These are phyloP conservation scores for Zasmidium cellare DNA, from an alignment of 2,329 filamentous ascomycete species.

Conservation along the genomic window DNA sequence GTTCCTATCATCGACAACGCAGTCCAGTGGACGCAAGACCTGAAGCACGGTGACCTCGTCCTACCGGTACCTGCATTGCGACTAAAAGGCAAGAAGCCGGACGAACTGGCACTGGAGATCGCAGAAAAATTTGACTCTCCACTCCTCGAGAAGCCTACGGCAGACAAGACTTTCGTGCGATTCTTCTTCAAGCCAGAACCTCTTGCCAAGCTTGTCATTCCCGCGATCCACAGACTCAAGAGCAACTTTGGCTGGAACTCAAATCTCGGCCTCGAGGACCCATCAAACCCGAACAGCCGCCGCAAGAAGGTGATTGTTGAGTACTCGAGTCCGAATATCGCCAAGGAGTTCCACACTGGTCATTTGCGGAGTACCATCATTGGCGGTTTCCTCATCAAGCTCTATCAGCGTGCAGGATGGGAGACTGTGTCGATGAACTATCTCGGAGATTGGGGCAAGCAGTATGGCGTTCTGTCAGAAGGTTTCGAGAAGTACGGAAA, in stretches of 20 bases:
- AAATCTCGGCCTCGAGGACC: slow-evolving; percentile 60
- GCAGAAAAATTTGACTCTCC: slow-evolving; percentile 61
- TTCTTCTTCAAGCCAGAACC: slow-evolving; percentile 77
- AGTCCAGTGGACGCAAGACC: slow-evolving; percentile 73
- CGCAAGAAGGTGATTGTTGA: slow-evolving; percentile 73
- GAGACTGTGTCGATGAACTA: slow-evolving; percentile 73
- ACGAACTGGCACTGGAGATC: slow-evolving; percentile 57
- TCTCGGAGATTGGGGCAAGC: slow-evolving; percentile 77
- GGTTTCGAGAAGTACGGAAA: slow-evolving; percentile 74
- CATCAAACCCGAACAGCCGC: slow-evolving; percentile 59
- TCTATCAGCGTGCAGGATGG: slow-evolving; percentile 69
- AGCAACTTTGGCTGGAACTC: slow-evolving; percentile 64
- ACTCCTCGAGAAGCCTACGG: slow-evolving; percentile 68
- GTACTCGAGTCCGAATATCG: slow-evolving; percentile 84
- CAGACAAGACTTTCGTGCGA: slow-evolving; percentile 68
- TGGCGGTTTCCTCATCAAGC: slow-evolving; percentile 69
- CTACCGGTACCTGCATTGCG: slow-evolving; percentile 78
- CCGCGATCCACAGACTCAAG: slow-evolving; percentile 65
- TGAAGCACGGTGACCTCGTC: slow-evolving; percentile 81
- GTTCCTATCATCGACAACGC: slow-evolving; percentile 70
- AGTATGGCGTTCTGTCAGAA: slow-evolving; percentile 69
- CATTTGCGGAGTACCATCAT: slow-evolving; percentile 77
- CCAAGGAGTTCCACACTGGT: slow-evolving; percentile 76
- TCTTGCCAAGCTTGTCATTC: slow-evolving; percentile 66
- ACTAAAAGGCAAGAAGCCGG: slow-evolving; percentile 65